These are phyloP conservation scores for Quercus phellos DNA, from an alignment of 331 rosid species.

Conservation along the genomic window DNA sequence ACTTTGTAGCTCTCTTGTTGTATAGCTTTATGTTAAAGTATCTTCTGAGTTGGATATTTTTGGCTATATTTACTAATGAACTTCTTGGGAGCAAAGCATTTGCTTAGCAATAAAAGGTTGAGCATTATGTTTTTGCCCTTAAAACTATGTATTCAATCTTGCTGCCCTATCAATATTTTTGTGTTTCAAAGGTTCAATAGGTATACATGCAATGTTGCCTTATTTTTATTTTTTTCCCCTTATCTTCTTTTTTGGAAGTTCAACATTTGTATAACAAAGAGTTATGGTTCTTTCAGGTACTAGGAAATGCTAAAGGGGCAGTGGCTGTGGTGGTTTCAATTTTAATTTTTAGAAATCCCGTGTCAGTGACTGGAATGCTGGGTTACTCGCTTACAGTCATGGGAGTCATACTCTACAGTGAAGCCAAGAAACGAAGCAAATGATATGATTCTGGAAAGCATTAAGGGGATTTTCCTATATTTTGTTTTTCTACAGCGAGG, in stretches of 20 bases:
- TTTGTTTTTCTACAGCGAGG: constrained; percentile 26
- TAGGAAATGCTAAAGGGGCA: constrained; percentile 66
- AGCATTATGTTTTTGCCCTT: background rate
- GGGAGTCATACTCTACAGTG: constrained; percentile 55
- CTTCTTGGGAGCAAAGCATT: background rate
- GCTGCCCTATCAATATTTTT: background rate
- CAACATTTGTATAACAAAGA: background rate
- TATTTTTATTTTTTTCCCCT: background rate
- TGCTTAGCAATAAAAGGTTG: background rate
- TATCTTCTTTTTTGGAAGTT: background rate
- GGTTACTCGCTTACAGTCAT: constrained; percentile 53
- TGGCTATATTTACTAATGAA: too few species aligned
- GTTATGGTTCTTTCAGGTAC: constrained; percentile 38
- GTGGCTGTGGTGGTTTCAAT: constrained; percentile 63
- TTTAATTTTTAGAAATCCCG: constrained; percentile 55
- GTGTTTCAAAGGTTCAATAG: background rate
- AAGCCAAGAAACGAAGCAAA: constrained; percentile 69
- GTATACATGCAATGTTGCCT: background rate
- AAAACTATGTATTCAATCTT: background rate
- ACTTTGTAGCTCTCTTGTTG: background rate
- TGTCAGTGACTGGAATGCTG: constrained; percentile 61
- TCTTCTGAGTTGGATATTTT: too few species aligned
- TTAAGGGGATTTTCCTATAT: constrained; percentile 24
- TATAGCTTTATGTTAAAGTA: background rate
- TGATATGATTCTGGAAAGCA: constrained; percentile 30